Conservation (phyloP, 345 rosid genomes). For the Salix caprea region DNA sequence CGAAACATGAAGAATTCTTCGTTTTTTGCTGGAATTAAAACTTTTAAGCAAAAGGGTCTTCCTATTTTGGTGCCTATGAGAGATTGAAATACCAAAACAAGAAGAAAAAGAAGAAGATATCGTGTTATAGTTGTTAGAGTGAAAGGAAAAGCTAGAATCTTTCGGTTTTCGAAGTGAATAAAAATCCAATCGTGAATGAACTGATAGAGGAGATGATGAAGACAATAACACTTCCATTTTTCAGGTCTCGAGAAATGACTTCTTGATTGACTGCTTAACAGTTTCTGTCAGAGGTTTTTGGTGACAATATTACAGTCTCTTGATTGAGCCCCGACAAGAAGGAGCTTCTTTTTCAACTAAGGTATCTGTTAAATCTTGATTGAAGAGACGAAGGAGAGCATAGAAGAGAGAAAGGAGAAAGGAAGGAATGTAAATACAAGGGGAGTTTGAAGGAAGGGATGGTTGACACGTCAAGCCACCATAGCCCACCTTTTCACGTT, state of each 20-base stretch:
- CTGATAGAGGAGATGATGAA: constrained; percentile 40
- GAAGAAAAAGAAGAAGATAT: constrained; percentile 50
- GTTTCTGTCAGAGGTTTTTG: not conserved
- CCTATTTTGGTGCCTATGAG: constrained; percentile 28
- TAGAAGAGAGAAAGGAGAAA: not conserved
- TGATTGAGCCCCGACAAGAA: not conserved
- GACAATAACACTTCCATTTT: constrained; percentile 53
- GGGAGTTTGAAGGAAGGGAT: not conserved
- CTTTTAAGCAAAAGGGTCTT: constrained; percentile 14
- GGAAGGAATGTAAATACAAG: constrained; percentile 12
- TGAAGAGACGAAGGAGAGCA: not conserved
- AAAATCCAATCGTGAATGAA: constrained; percentile 43
- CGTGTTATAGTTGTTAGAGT: constrained; percentile 13
- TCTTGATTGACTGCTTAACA: not conserved
- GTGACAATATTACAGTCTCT: not conserved
- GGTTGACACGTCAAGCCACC: constrained; percentile 22
- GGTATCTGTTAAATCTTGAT: constrained; percentile 11
- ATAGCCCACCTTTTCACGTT: not conserved
- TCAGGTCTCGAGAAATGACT: not conserved
- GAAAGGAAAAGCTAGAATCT: constrained; percentile 13
- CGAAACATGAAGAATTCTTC: constrained; percentile 44
- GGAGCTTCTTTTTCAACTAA: not conserved
- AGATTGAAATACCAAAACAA: constrained; percentile 49
- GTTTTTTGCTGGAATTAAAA: constrained; percentile 27
- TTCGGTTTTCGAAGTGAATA: constrained; percentile 12